Evolutionary conservation across 169 alveolate genomes (phyloP), one percentile per base, ranked within the genome.

Genomic region (Condylostoma magnum): DNA sequence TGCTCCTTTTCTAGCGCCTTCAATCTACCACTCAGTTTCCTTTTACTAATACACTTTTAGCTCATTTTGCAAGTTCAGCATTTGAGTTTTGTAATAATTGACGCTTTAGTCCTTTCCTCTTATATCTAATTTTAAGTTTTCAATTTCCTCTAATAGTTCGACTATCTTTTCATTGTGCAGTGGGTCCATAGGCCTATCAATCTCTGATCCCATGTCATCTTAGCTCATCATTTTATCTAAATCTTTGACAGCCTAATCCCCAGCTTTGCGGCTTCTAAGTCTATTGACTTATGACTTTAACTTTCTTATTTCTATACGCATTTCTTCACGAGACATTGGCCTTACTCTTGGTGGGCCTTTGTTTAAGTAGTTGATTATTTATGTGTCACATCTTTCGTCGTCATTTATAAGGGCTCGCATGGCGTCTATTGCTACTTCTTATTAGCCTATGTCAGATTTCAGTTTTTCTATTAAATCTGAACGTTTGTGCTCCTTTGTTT

Each of bases 371-470:
- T 33, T 38, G 18, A 60, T 60, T 12, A 60, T 60, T 28, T 55
- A 48, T 55, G 36, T 55, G 31, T 60, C 71, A 4, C 71, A 38
- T n/a, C 25, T 10, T 10, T 60, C 71, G 12, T 60, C 22, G 31
- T 60, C 71, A 6, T 27, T 18, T 12, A 60, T 60, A 8, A 60
- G 15, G 0, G 36, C 71, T 41, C 71, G 36, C 15, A 60, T 15
- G 2, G 71, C 71, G 36, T 60, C 56, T 2, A 60, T 60, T 8
- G 71, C 71, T 8, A 60, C 31, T 60, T 60, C 71, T 60, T 60
- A 55, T 60, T 60, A 55, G 1, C 22, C 57, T 8, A 60, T 28
- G 20, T 60, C 71, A 36, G 71, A 38, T 60, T 60, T 60, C 6
- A 60, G 58, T 28, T 60, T 60, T 37, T 60, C 71, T 8, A 60